A percentile compares a stretch with the other conserved stretches of the same genome.
phyloP scores from a whole-genome alignment of 2,329 filamentous ascomycete genomes.

The Drechslera avenae region DNA sequence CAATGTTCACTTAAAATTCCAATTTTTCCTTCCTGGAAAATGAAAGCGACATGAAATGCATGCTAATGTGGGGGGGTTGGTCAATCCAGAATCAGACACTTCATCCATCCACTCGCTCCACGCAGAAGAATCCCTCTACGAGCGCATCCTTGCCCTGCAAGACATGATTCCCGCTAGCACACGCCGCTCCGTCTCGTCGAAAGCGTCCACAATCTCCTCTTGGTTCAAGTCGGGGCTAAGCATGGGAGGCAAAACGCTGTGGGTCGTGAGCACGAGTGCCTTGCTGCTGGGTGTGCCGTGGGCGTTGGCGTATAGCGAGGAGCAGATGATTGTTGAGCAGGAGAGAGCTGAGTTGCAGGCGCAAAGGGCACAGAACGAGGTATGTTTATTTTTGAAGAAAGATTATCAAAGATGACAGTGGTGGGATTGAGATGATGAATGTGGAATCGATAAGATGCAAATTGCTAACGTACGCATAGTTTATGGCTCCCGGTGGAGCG shows the following conservation, averaged over 20 bases:
- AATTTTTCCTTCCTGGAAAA: too few relatives aligned
- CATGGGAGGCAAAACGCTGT: conserved; percentile 84
- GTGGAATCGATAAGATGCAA: too few relatives aligned
- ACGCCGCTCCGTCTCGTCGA: conserved; percentile 58
- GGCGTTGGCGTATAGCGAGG: conserved; percentile 89
- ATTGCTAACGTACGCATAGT: conserved; percentile 29
- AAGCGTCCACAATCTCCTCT: conserved; percentile 57
- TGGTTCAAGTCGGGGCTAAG: conserved; percentile 66
- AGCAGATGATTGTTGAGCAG: conserved; percentile 97
- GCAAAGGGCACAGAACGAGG: conserved; percentile 79
- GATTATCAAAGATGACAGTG: too few relatives aligned
- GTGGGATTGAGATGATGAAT: too few relatives aligned
- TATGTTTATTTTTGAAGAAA: conserved; percentile 35
- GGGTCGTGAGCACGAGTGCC: conserved; percentile 87
- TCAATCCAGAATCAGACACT: conserved; percentile 78
- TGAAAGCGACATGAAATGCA: not conserved
- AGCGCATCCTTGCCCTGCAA: conserved; percentile 73
- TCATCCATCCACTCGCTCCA: conserved; percentile 59
- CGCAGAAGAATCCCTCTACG: conserved; percentile 56
- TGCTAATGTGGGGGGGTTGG: conserved; percentile 49
- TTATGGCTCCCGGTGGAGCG: conserved; percentile 43
- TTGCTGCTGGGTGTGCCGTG: conserved; percentile 91
- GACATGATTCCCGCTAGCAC: conserved; percentile 83
- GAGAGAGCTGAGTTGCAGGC: conserved; percentile 97
- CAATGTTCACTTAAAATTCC: too few relatives aligned